Conservation (phyloP, 2,329 filamentous ascomycete species). For the Lithohypha guttulata region DNA sequence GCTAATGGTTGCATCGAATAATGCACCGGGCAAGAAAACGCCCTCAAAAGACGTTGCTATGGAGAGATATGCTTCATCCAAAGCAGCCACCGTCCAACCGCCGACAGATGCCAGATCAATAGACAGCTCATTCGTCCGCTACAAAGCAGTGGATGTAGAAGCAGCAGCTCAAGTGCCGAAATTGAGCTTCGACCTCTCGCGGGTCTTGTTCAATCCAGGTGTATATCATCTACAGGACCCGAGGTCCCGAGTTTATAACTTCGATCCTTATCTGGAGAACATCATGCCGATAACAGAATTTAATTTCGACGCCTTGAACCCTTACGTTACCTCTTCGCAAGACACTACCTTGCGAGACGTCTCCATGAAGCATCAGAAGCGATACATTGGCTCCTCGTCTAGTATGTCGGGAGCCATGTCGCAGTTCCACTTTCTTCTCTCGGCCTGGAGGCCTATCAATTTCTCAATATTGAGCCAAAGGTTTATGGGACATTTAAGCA, state of each 20-base stretch:
- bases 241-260: constrained; percentile 82
- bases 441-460: constrained; percentile 66
- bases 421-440: constrained; percentile 89
- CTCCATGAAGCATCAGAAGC: constrained; percentile 56
- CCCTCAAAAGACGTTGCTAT: too few species aligned
- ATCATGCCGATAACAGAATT: constrained; percentile 94
- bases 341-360: constrained; percentile 55
- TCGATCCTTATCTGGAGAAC: constrained; percentile 82
- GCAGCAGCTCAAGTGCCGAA: constrained; percentile 14
- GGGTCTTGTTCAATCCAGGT: constrained; percentile 90
- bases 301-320: constrained; percentile 74
- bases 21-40: too few species aligned
- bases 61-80: too few species aligned
- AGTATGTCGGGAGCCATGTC: constrained; percentile 83
- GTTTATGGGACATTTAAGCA: constrained; percentile 27
- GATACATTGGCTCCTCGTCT: constrained; percentile 89
- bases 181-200: constrained; percentile 51
- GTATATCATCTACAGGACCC: constrained; percentile 87
- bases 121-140: not conserved
- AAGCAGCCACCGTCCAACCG: not conserved
- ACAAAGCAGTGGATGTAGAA: constrained; percentile 4
- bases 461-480: constrained; percentile 48
- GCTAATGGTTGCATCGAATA: too few species aligned
- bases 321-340: constrained; percentile 84
- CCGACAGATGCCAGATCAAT: not conserved